Evolutionary conservation across 2,329 filamentous ascomycete species (phyloP), one percentile per base, ranked within the genome.

Genomic region (Pestalotiopsis sp.): DNA sequence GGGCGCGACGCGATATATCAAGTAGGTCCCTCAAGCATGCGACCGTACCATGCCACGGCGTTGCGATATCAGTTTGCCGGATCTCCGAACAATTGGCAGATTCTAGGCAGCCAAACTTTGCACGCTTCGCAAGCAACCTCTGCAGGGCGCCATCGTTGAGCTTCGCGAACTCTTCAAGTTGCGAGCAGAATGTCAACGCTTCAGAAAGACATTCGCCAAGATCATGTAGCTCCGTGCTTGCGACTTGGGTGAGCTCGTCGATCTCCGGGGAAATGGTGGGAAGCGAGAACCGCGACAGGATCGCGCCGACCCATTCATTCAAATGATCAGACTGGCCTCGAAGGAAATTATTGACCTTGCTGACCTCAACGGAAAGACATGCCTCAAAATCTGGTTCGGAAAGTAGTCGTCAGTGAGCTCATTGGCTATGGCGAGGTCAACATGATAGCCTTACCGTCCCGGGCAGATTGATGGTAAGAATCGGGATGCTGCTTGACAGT

Each of bases 91-190:
- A 31, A 14, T 17, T 38, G 12, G 49, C 41, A 36, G 31, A 11
- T 20, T 12, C 25, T 14, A 38, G 20, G 11, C 25, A 9, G 14
- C 13, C 7, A 17, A 38, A 41, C n/a, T 36, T 20, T 20, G 49
- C 38, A 23, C 25, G 27, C 66, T 70, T 70, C 11, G 20, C 61
- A 11, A 66, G 25, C 17, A 70, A 49, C 17, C 57, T 45, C 9
- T 68, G 59, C 27, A 70, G 59, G 20, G 68, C 68, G 66, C 66
- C 66, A 38, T 41, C 27, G 45, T 70, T 70, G 62, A 66, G 14
- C 49, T 49, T 38, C 25, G 45, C 38, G 20, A 70, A 70, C 14
- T 25, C n/a, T 12, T 66, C 68, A 12, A 70, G 41, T 25, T 64
- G 62, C 20, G 41, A 20, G 25, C 52, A 13, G 45, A 68, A 68